Evolutionary conservation across 352 stramenopile species (phyloP).

Genomic region (Elongisporangium anandrum): DNA sequence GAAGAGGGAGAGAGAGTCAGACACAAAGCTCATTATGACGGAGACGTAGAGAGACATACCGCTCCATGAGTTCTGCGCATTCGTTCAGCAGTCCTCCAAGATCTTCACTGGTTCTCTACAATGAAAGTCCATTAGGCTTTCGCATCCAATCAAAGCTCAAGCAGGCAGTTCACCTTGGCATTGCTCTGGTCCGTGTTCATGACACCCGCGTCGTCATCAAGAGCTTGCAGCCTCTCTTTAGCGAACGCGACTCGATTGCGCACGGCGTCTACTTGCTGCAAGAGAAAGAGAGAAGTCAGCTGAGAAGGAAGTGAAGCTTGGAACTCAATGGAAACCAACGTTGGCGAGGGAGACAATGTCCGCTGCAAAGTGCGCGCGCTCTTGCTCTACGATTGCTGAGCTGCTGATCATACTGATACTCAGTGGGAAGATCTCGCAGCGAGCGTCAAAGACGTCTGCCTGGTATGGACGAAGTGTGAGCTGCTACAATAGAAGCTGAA

Average conservation of each 20-base stretch:
- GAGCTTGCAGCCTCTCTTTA: conserved; percentile 5
- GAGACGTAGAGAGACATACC: conserved; percentile 3
- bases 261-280: conserved; percentile 13
- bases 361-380: not conserved
- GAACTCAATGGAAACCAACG: conserved; percentile 9
- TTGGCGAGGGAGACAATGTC: not conserved
- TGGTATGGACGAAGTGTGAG: not conserved
- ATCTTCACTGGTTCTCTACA: conserved; percentile 20
- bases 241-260: conserved; percentile 11
- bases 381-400: not conserved
- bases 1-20: not conserved
- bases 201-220: not conserved
- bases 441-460: conserved; percentile 16
- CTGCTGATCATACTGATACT: conserved; percentile 12
- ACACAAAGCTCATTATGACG: not conserved
- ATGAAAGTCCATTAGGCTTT: not conserved
- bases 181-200: conserved; percentile 4
- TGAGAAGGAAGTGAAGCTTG: not conserved
- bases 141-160: not conserved
- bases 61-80: conserved; percentile 24
- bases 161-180: conserved; percentile 9
- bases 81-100: conserved; percentile 21
- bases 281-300: not conserved
- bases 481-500: not conserved
- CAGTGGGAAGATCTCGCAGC: conserved; percentile 18